Evolutionary conservation across 768 basidiomycete species (phyloP), one percentile per base, ranked within the genome.

Genomic region (Naganishia antarctica): DNA sequence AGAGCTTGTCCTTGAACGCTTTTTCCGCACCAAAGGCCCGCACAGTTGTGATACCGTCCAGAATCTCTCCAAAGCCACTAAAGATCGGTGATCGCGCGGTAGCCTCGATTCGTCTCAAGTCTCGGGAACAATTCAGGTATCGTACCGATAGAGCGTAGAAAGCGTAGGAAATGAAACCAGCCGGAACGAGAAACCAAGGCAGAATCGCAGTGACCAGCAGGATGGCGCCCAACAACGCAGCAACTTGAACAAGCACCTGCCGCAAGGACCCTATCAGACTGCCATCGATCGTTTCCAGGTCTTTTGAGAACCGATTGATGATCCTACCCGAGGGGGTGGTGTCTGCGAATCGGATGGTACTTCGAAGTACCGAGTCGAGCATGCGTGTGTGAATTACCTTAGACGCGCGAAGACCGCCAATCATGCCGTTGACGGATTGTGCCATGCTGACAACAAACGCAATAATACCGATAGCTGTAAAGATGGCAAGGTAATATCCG

Each of bases 1-100:
- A 88, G 3, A 93, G 78, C 64, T 82, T 64, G 26, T 46, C 41
- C 15, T 92, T 79, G 81, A 97, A 94, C 4, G 84, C 80, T 43
- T 79, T 79, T 73, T 94, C 91, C 0, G 85, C 87, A 0, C 88
- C 86, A 79, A 94, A 97, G 0, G 92, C 92, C 63, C 92, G 84
- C 44, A 94, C 88, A 5, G 91, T 91, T n/a, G 91, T 88, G 47
- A 93, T 89, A 25, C 91, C 91, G 58, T 91, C 88, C 21, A 94
- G 76, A 11, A 92, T 61, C 59, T 77, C 76, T n/a, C 64, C 65
- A 61, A 77, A 78, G 1, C 73, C 61, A 25, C 32, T 40, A 26
- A 59, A 67, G 23, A 67, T 59, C n/a, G 66, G 88, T 0, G 87
- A 89, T 13, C 89, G 82, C 0, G 87, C 84, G 70, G 90, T 93